These are phyloP conservation scores for Spergularia marina DNA, from an alignment of 148 eudicot genomes.

Conservation along the genomic window DNA sequence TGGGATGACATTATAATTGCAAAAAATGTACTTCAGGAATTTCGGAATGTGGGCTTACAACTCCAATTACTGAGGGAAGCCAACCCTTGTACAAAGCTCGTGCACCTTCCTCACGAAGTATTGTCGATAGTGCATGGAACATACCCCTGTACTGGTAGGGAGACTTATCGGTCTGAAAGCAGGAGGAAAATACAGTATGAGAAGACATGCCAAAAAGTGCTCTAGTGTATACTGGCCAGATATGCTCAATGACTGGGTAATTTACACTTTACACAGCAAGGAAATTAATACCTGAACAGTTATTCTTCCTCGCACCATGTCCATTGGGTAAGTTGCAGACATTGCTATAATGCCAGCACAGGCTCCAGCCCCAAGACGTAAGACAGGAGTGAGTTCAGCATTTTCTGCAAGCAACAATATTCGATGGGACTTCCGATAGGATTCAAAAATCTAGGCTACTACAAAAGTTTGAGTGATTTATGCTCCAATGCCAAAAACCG, in stretches of 20 bases:
- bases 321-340: slow-evolving; percentile 96
- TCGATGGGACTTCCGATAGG: no score
- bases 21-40: no score
- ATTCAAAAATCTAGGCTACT: no score
- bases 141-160: slow-evolving; percentile 84
- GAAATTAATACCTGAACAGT: slow-evolving; percentile 70
- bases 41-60: slow-evolving; percentile 40
- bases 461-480: not conserved
- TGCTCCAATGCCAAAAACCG: not conserved
- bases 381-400: slow-evolving; percentile 77
- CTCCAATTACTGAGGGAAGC: slow-evolving; percentile 96
- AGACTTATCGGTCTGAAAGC: slow-evolving; percentile 69
- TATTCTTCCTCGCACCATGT: slow-evolving; percentile 83
- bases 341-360: slow-evolving; percentile 95
- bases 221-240: not conserved
- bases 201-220: not conserved
- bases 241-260: not conserved
- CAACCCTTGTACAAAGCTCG: slow-evolving; percentile 90
- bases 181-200: not conserved
- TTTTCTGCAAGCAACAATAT: slow-evolving; percentile 42
- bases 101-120: slow-evolving; percentile 85
- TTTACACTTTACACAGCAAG: not conserved
- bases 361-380: slow-evolving; percentile 93
- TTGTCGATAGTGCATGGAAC: slow-evolving; percentile 80
- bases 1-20: no score